These are phyloP conservation scores for Fomitopsis serialis DNA, from an alignment of 768 basidiomycete genomes.

Conservation along the genomic window DNA sequence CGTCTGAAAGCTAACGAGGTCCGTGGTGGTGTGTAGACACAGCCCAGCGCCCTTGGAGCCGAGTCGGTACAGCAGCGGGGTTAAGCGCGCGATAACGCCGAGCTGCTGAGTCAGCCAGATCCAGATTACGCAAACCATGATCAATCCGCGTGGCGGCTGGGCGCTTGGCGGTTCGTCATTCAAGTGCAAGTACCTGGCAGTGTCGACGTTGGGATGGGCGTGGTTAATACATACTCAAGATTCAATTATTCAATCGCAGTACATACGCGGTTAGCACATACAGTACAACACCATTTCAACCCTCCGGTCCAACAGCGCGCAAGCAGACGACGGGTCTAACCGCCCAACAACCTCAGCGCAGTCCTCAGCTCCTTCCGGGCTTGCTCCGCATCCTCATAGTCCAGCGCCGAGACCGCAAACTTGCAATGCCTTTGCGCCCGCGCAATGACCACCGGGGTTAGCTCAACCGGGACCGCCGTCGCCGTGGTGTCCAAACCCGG, in stretches of 20 bases:
- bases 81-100: neutral
- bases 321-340: constrained; percentile 20
- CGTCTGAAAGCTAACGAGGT: neutral
- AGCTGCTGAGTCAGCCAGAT: neutral
- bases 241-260: no score
- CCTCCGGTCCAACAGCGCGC: no score
- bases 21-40: neutral
- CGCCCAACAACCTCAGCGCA: constrained; percentile 67
- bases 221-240: no score
- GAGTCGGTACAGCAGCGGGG: neutral
- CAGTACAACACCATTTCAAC: no score
- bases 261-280: no score
- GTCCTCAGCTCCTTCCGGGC: constrained; percentile 77
- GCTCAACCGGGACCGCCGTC: constrained; percentile 29
- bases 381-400: constrained; percentile 89
- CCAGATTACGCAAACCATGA: neutral
- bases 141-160: neutral
- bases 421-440: constrained; percentile 87
- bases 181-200: no score
- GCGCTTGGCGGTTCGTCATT: no score
- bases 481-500: constrained; percentile 6
- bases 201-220: no score
- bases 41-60: neutral
- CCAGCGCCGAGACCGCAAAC: constrained; percentile 91
- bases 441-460: constrained; percentile 62